Conservation (phyloP, 192 early-diverging fungal genomes). For the Coemansia furcata region DNA sequence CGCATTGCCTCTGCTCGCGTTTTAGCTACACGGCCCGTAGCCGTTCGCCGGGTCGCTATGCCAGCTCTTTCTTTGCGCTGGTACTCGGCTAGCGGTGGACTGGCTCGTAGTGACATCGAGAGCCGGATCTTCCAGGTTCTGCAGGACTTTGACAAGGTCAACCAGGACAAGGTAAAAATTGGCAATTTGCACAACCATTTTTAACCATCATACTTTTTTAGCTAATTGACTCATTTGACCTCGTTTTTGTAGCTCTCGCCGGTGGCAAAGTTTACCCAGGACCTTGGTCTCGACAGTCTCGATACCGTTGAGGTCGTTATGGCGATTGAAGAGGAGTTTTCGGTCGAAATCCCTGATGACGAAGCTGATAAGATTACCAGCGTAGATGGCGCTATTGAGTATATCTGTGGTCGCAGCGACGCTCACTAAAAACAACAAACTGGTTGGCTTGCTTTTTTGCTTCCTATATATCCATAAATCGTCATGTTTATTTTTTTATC, state of each 20-base stretch:
- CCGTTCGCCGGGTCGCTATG: not conserved
- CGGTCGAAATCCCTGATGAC: constrained; percentile 95
- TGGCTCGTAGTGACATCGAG: constrained; percentile 72
- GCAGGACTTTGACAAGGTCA: constrained; percentile 96
- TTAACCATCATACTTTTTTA: not conserved
- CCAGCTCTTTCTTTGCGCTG: constrained; percentile 53
- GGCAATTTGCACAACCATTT: not conserved
- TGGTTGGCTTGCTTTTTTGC: not conserved
- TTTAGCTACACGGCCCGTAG: not conserved
- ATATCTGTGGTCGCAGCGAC: constrained; percentile 68
- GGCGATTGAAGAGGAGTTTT: constrained; percentile 99
- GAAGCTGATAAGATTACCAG: constrained; percentile 95
- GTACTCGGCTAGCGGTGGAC: constrained; percentile 72
- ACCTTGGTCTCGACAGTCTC: constrained; percentile 93
- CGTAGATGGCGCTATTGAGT: constrained; percentile 84
- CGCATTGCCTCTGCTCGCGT: constrained; percentile 18
- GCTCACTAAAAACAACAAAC: constrained; percentile 58
- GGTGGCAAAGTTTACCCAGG: constrained; percentile 84
- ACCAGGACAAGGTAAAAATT: constrained; percentile 76
- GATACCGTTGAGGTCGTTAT: constrained; percentile 99
- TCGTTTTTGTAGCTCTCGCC: constrained; percentile 66
- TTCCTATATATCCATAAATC: not conserved
- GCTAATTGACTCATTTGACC: not conserved
- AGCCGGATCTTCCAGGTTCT: constrained; percentile 84
- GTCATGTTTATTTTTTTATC: not conserved